A percentile compares a stretch with the other conserved stretches of the same genome.
phyloP scores from a whole-genome alignment of 805 yeast species.

The Nakazawaea molendinolei region DNA sequence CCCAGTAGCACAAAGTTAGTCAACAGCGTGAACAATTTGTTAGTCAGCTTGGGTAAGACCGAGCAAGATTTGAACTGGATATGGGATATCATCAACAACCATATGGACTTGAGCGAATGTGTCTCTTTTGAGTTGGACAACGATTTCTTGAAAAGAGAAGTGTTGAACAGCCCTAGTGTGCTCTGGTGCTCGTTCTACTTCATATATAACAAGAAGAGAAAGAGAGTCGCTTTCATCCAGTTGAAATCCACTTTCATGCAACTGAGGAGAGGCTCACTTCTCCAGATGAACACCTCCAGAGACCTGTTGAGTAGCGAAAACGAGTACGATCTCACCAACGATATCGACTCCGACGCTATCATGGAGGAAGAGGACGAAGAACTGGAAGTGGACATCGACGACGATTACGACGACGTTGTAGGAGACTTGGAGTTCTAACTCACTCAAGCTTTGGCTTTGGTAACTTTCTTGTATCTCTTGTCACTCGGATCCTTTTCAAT shows the following conservation, averaged over 20 bases:
- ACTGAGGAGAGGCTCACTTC: slow-evolving; percentile 26
- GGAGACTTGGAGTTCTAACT: slow-evolving; percentile 30
- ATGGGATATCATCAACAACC: slow-evolving; percentile 83
- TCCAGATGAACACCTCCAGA: slow-evolving; percentile 29
- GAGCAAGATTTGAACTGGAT: slow-evolving; percentile 52
- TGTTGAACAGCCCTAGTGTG: slow-evolving; percentile 58
- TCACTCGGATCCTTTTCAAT: neutral
- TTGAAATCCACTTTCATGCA: slow-evolving; percentile 42
- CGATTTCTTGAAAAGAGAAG: slow-evolving; percentile 39
- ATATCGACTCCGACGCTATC: slow-evolving; percentile 16
- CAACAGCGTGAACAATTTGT: slow-evolving; percentile 68
- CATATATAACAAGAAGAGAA: slow-evolving; percentile 82
- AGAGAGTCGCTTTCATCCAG: slow-evolving; percentile 84
- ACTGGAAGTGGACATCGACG: slow-evolving; percentile 9
- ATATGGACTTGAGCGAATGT: slow-evolving; percentile 67
- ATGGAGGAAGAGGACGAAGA: slow-evolving; percentile 23
- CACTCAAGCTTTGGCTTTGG: neutral
- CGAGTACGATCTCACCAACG: slow-evolving; percentile 29
- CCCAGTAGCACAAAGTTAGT: slow-evolving; percentile 42
- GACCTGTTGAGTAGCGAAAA: slow-evolving; percentile 24
- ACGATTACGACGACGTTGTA: slow-evolving; percentile 21
- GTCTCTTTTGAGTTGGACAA: slow-evolving; percentile 59
- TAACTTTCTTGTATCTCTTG: neutral
- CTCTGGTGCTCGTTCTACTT: slow-evolving; percentile 85
- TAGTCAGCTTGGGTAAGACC: slow-evolving; percentile 57